These are phyloP conservation scores for Acer negundo DNA, from an alignment of 345 rosid species.

Conservation along the genomic window DNA sequence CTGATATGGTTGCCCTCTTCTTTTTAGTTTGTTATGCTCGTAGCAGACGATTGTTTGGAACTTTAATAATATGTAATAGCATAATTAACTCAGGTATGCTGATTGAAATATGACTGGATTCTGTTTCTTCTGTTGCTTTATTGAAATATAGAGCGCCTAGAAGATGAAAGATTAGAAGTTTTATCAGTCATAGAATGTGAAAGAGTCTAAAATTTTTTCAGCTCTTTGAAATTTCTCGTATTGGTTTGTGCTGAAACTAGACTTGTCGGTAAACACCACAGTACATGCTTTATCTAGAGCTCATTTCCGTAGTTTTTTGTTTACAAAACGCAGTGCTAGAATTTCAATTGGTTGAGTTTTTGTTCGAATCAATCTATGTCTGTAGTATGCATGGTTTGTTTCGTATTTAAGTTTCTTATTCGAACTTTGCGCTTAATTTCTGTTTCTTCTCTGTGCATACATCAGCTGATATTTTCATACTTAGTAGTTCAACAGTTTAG, in stretches of 20 bases:
- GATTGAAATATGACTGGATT: background rate
- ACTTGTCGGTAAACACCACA: background rate
- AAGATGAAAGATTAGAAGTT: background rate
- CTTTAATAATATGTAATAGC: background rate
- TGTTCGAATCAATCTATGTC: background rate
- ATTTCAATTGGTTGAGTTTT: background rate
- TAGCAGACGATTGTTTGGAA: background rate
- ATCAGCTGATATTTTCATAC: background rate
- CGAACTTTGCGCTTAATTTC: background rate
- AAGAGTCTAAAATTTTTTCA: background rate
- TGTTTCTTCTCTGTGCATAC: background rate
- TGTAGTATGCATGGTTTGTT: background rate
- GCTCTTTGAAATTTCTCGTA: background rate
- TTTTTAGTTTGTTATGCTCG: conserved; percentile 2
- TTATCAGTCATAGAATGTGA: background rate
- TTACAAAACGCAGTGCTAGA: background rate
- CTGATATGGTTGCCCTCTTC: background rate
- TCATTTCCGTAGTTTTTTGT: background rate
- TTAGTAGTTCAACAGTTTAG: background rate
- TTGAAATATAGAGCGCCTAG: background rate
- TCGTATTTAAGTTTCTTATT: background rate
- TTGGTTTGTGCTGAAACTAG: background rate
- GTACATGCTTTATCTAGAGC: background rate
- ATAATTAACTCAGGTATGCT: background rate
- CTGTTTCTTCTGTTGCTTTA: background rate